These are phyloP conservation scores for Xerocomus amazonicus DNA, from an alignment of 1,284 basidiomycete genomes.

Conservation along the genomic window DNA sequence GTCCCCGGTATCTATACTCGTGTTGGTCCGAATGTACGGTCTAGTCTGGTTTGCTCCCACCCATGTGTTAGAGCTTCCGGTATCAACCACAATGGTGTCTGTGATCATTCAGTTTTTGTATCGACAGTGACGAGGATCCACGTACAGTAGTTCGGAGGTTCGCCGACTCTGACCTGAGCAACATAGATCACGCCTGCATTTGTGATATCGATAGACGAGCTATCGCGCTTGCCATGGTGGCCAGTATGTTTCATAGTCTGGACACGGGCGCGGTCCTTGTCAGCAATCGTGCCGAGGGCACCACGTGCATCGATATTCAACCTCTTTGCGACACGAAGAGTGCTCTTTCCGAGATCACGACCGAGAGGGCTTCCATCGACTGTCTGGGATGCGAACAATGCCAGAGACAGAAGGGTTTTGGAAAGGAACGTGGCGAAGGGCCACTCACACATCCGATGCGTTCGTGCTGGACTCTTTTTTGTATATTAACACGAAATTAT, in stretches of 20 bases:
- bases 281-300: background rate
- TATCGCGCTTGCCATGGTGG: constrained; percentile 8
- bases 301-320: constrained; percentile 5
- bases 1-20: constrained; percentile 42
- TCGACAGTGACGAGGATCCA: constrained; percentile 3
- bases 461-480: no score
- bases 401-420: constrained; percentile 1
- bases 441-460: no score
- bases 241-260: constrained; percentile 8
- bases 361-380: constrained; percentile 16
- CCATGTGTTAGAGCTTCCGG: constrained; percentile 38
- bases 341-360: constrained; percentile 8
- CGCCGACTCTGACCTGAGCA: constrained; percentile 41
- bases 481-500: no score
- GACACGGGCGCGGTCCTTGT: constrained; percentile 23
- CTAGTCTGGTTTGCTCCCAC: constrained; percentile 30
- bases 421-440: constrained; percentile 4
- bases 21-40: constrained; percentile 37
- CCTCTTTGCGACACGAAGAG: constrained; percentile 17
- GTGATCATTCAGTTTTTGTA: background rate
- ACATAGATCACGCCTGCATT: constrained; percentile 32
- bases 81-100: constrained; percentile 33
- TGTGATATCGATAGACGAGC: background rate
- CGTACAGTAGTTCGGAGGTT: constrained; percentile 41
- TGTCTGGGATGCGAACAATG: constrained; percentile 4